Percentiles rank a stretch among this genome's conserved stretches.
Evolutionary conservation across 805 yeast genomes (phyloP).

Genomic region (Tetrapisispora fleetii): DNA sequence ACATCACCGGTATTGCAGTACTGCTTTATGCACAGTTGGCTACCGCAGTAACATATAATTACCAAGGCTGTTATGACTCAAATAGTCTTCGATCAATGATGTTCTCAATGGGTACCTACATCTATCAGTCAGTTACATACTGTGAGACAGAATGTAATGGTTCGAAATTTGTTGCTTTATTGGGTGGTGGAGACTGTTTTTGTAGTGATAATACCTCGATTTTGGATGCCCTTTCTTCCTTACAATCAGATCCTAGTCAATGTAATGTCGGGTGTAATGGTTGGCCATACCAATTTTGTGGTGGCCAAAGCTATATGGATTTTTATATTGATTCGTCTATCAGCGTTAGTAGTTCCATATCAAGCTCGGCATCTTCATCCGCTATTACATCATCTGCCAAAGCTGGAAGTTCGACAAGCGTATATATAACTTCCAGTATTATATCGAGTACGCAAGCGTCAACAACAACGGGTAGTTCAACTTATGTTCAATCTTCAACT

Average conservation of each 20-base stretch:
- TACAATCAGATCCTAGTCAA: slow-evolving; percentile 28
- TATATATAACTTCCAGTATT: slow-evolving; percentile 1
- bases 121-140: slow-evolving; percentile 49
- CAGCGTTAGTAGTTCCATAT: not conserved
- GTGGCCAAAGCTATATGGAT: slow-evolving; percentile 42
- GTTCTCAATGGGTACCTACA: slow-evolving; percentile 37
- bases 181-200: slow-evolving; percentile 49
- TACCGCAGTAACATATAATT: slow-evolving; percentile 3
- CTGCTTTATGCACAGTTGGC: not conserved
- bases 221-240: slow-evolving; percentile 18
- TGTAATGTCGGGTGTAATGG: slow-evolving; percentile 50
- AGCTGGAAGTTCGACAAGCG: not conserved
- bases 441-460: not conserved
- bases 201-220: slow-evolving; percentile 55
- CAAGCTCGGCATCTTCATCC: not conserved
- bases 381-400: slow-evolving; percentile 1
- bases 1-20: not conserved
- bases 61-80: slow-evolving; percentile 31
- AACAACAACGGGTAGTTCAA: slow-evolving; percentile 2
- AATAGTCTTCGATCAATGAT: slow-evolving; percentile 19
- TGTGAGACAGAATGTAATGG: slow-evolving; percentile 47
- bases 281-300: slow-evolving; percentile 54
- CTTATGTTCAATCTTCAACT: slow-evolving; percentile 10
- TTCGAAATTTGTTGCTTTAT: slow-evolving; percentile 40
- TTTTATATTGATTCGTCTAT: slow-evolving; percentile 34